These are phyloP conservation scores for Lojkania enalia DNA, from an alignment of 2,329 filamentous ascomycete species.

Conservation along the genomic window DNA sequence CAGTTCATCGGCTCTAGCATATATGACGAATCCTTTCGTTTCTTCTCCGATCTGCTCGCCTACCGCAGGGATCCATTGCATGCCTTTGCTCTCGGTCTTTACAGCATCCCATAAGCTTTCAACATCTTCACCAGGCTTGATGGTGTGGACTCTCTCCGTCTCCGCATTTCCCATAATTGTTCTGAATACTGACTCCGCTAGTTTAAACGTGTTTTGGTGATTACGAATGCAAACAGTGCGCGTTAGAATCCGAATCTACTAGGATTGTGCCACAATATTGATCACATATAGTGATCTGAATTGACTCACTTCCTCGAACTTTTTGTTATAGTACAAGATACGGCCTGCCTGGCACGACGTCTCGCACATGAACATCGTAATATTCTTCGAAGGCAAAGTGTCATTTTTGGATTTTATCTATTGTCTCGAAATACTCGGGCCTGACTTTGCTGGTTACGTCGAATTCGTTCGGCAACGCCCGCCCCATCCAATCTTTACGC, in stretches of 20 bases:
- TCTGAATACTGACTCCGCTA: constrained; percentile 40
- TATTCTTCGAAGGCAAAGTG: constrained; percentile 49
- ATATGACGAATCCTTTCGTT: constrained; percentile 32
- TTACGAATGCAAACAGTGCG: constrained; percentile 42
- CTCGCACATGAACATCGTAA: constrained; percentile 51
- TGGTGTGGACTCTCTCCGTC: constrained; percentile 41
- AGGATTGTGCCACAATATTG: too few species aligned
- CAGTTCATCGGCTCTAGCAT: constrained; percentile 46
- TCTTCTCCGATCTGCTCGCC: neutral
- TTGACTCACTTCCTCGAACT: constrained; percentile 36
- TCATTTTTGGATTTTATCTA: constrained; percentile 44
- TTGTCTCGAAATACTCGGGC: constrained; percentile 46
- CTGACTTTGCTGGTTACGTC: constrained; percentile 40
- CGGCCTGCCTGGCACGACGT: constrained; percentile 37
- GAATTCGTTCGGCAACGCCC: constrained; percentile 47
- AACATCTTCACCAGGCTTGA: constrained; percentile 40
- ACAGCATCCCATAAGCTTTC: constrained; percentile 42
- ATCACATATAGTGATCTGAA: too few species aligned
- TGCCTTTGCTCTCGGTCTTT: constrained; percentile 13
- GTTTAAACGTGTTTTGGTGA: constrained; percentile 37
- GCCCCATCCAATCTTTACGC: constrained; percentile 45
- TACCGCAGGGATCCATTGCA: neutral
- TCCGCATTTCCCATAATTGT: constrained; percentile 43
- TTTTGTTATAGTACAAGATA: constrained; percentile 35
- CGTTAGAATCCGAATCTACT: constrained; percentile 34